Conservation (phyloP, 345 rosid genomes). For the Combretum micranthum region DNA sequence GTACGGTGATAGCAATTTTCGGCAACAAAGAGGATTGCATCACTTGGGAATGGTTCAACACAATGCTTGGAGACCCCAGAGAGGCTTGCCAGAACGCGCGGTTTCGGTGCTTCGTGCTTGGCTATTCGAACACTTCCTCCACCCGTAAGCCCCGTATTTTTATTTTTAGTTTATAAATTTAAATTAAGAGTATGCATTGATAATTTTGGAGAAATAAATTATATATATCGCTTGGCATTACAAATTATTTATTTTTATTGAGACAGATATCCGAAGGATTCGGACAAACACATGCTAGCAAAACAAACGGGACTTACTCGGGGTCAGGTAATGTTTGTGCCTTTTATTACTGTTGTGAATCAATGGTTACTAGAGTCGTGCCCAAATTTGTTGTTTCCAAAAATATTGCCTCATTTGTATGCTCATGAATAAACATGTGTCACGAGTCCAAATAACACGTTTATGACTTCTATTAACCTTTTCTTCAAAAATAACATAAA, state of each 20-base stretch:
- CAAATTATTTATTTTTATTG: not conserved
- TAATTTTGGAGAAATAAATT: not conserved
- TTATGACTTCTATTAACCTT: too few species aligned
- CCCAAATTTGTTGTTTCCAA: too few species aligned
- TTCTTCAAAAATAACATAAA: too few species aligned
- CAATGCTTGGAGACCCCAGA: slow-evolving; percentile 71
- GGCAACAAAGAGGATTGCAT: slow-evolving; percentile 45
- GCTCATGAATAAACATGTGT: too few species aligned
- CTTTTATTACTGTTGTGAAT: not conserved
- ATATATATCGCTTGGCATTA: not conserved
- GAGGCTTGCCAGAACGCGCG: slow-evolving; percentile 80
- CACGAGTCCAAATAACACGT: too few species aligned
- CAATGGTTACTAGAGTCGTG: too few species aligned
- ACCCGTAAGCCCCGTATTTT: slow-evolving; percentile 47
- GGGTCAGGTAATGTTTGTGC: slow-evolving; percentile 46
- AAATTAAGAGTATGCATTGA: not conserved
- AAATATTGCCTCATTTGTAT: too few species aligned
- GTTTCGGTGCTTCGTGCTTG: slow-evolving; percentile 72
- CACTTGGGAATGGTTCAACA: slow-evolving; percentile 52
- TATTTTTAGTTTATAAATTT: not conserved
- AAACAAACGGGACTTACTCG: slow-evolving; percentile 80
- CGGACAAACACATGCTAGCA: slow-evolving; percentile 72
- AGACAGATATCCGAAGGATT: slow-evolving; percentile 70
- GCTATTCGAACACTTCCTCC: slow-evolving; percentile 87
- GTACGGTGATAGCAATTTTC: slow-evolving; percentile 44